Conservation (phyloP, 2,329 filamentous ascomycete species). For the Lasiodiplodia gonubiensis region DNA sequence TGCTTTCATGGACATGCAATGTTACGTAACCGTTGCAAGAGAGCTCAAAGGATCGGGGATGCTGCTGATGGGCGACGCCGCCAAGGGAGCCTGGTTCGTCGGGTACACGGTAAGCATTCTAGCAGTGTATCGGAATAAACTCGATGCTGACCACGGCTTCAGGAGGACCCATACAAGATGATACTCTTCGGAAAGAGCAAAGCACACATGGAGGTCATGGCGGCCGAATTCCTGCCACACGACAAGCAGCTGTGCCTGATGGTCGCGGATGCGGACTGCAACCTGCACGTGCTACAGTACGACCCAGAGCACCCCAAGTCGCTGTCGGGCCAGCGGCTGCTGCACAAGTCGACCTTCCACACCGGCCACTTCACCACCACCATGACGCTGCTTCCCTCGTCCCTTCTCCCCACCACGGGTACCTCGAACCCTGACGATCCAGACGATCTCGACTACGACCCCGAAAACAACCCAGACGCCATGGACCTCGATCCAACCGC, state of each 20-base stretch:
- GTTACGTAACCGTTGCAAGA: conserved; percentile 85
- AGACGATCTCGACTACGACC: conserved; percentile 39
- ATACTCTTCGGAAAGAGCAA: conserved; percentile 88
- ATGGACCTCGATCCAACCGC: conserved; percentile 44
- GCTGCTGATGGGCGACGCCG: conserved; percentile 84
- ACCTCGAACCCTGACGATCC: conserved; percentile 42
- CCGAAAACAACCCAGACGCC: conserved; percentile 38
- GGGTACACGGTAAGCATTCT: conserved; percentile 73
- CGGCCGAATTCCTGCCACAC: conserved; percentile 87
- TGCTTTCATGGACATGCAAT: conserved; percentile 97
- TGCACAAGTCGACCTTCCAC: conserved; percentile 88
- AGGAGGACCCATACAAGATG: conserved; percentile 95
- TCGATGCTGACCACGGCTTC: conserved; percentile 25
- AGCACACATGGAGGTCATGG: conserved; percentile 76
- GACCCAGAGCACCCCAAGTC: conserved; percentile 96
- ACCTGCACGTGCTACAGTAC: conserved; percentile 88
- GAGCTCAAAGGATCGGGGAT: conserved; percentile 83
- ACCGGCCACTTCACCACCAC: conserved; percentile 78
- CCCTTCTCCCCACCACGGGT: conserved; percentile 54
- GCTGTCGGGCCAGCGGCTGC: conserved; percentile 82
- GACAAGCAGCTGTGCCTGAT: conserved; percentile 83
- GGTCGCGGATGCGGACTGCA: conserved; percentile 81
- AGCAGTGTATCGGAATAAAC: not conserved
- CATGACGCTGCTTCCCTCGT: conserved; percentile 76
- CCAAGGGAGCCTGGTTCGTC: conserved; percentile 94